Conservation (phyloP, 257 asterid genomes). For the Ilex aquifolium region DNA sequence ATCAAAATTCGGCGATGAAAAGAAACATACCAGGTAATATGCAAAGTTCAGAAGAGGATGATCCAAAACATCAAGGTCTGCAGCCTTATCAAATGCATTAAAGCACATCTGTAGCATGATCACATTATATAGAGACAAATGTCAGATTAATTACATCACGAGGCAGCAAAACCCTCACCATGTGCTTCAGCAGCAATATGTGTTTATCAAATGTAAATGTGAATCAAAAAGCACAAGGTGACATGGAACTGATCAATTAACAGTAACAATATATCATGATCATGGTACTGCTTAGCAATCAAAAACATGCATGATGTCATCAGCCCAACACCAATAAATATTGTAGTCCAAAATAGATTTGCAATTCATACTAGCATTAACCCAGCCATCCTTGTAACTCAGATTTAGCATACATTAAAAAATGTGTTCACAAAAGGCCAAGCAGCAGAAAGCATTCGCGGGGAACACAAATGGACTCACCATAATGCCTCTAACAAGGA, state of each 20-base stretch:
- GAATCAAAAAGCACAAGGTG: too few relatives aligned
- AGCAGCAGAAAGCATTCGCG: background rate
- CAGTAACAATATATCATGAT: too few relatives aligned
- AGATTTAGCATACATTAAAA: too few relatives aligned
- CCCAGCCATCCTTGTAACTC: too few relatives aligned
- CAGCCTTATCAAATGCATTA: slow-evolving; percentile 77
- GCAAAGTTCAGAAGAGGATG: slow-evolving; percentile 74
- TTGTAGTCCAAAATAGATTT: background rate
- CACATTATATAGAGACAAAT: slow-evolving; percentile 13
- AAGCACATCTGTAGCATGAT: slow-evolving; percentile 62
- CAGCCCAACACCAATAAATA: background rate
- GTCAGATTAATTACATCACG: slow-evolving; percentile 1
- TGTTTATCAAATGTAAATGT: too few relatives aligned
- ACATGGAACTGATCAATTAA: too few relatives aligned
- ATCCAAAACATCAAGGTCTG: slow-evolving; percentile 84
- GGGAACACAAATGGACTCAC: slow-evolving; percentile 40
- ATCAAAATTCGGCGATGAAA: background rate
- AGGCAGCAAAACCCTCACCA: too few relatives aligned
- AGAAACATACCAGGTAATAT: slow-evolving; percentile 68
- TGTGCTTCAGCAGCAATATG: too few relatives aligned
- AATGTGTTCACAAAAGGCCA: background rate
- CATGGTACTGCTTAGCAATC: too few relatives aligned
- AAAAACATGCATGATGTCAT: too few relatives aligned
- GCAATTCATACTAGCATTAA: too few relatives aligned
- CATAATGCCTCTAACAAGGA: slow-evolving; percentile 85